phyloP scores from a whole-genome alignment of 2,329 filamentous ascomycete species.

The Leptographium procerum region DNA sequence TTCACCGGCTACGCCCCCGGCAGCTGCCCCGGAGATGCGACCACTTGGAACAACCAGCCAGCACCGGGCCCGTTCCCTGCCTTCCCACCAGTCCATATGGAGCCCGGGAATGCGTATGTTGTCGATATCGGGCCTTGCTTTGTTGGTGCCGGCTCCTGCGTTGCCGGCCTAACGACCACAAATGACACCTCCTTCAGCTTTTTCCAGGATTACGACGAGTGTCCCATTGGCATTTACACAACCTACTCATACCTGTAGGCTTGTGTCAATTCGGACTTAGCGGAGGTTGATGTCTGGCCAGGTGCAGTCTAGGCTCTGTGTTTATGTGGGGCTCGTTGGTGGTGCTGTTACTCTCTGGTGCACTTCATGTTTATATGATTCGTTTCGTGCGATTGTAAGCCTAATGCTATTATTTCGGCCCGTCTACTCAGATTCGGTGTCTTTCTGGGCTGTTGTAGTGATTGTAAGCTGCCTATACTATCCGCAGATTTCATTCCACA shows the following conservation, averaged over 20 bases:
- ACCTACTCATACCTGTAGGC: constrained; percentile 1
- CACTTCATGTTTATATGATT: too few relatives aligned
- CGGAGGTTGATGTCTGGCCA: too few relatives aligned
- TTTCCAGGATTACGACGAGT: constrained; percentile 15
- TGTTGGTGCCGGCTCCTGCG: constrained; percentile 16
- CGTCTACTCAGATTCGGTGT: too few relatives aligned
- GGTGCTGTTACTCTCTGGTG: too few relatives aligned
- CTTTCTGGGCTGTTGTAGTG: too few relatives aligned
- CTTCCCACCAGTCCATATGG: constrained; percentile 13
- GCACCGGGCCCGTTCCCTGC: constrained; percentile 14
- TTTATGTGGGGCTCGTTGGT: too few relatives aligned
- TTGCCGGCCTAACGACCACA: neutral
- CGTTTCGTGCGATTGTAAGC: too few relatives aligned
- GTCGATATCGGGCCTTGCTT: constrained; percentile 22
- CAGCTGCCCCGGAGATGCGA: constrained; percentile 18
- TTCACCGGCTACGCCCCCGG: constrained; percentile 17
- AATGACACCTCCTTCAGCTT: constrained; percentile 21
- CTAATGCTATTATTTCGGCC: too few relatives aligned
- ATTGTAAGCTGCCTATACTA: too few relatives aligned
- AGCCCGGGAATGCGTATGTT: constrained; percentile 21
- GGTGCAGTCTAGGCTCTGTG: too few relatives aligned
- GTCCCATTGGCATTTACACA: constrained; percentile 19
- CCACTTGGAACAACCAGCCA: constrained; percentile 21
- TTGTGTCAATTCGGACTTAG: too few relatives aligned
- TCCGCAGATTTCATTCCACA: too few relatives aligned